Evolutionary conservation across 345 rosid genomes (phyloP), one percentile per base, ranked within the genome.

Genomic region (Citrus trifoliata): DNA sequence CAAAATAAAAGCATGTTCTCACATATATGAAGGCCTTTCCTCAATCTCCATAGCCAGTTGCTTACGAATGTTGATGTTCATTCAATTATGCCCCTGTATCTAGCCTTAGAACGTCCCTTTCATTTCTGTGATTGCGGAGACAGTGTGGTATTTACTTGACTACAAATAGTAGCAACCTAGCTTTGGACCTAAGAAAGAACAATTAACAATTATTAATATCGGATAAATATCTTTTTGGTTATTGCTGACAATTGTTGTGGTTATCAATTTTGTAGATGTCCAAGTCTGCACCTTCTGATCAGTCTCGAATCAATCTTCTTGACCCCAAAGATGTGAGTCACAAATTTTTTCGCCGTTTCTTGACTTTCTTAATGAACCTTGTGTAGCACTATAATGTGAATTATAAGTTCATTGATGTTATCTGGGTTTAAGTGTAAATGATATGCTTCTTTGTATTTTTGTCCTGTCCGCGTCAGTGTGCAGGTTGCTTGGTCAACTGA

Each of bases 251-350:
- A 70, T 10, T 61, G 73, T 78, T 66, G 4, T 79, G 66, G 65
- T 68, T 37, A 82, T 76, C 55, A 80, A 89, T 85, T 71, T 79
- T 86, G 64, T 84, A 95, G 98, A 95, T 93, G 98, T 95, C 97
- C 46, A 95, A 95, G 88, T 95, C 98, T 83, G 93, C 93, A 74
- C 90, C 93, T 76, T 92, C 97, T 63, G 98, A 95, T 82, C 97
- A 88, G 87, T 93, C 98, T 53, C 85, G 97, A 78, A 93, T 93
- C 87, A 93, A 95, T 88, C 97, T 95, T 78, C 98, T 95, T 58
- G 98, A 95, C 88, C 82, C 97, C 53, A 95, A 92, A 85, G 95
- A 92, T 84, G 98, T 95, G 83, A 90, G 98, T 82, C 64, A 63
- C 78, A 64, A 46, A n/a, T 4, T 33, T 75, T 56, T 76, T 73